Evolutionary conservation across 345 rosid genomes (phyloP).

Genomic region (Lagerstroemia speciosa): DNA sequence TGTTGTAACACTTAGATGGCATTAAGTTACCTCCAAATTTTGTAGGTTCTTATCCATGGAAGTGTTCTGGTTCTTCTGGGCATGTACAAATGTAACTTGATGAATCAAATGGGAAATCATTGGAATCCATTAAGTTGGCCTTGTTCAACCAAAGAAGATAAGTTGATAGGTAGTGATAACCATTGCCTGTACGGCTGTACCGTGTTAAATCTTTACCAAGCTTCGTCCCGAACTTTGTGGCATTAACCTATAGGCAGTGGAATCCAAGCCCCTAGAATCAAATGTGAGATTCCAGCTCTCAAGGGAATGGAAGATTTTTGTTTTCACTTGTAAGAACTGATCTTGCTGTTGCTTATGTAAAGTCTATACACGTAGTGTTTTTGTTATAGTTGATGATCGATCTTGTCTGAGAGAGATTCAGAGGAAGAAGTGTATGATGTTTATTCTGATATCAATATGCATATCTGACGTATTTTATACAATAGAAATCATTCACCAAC

Average conservation of each 20-base stretch:
- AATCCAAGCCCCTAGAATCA: too few relatives aligned
- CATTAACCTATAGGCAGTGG: too few relatives aligned
- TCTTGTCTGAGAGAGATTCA: neutral
- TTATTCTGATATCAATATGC: neutral
- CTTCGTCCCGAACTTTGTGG: too few relatives aligned
- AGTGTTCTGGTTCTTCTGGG: neutral
- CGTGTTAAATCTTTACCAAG: too few relatives aligned
- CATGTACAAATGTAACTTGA: neutral
- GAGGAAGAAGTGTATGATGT: neutral
- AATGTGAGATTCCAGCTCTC: too few relatives aligned
- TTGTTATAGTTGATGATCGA: neutral
- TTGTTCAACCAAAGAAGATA: too few relatives aligned
- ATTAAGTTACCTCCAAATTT: neutral
- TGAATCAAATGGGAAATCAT: neutral
- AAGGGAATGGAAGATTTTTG: too few relatives aligned
- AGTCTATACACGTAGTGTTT: neutral
- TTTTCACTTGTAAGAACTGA: neutral
- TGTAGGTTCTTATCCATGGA: neutral
- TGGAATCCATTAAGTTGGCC: neutral
- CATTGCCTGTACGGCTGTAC: too few relatives aligned
- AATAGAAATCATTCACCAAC: neutral
- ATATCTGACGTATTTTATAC: neutral
- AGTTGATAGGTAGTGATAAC: too few relatives aligned
- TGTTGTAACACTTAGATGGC: conserved; percentile 6
- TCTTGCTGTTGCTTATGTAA: neutral